A percentile compares a stretch with the other conserved stretches of the same genome.
Evolutionary conservation across 148 eudicot genomes (phyloP).

Genomic region (Arbutus unedo): DNA sequence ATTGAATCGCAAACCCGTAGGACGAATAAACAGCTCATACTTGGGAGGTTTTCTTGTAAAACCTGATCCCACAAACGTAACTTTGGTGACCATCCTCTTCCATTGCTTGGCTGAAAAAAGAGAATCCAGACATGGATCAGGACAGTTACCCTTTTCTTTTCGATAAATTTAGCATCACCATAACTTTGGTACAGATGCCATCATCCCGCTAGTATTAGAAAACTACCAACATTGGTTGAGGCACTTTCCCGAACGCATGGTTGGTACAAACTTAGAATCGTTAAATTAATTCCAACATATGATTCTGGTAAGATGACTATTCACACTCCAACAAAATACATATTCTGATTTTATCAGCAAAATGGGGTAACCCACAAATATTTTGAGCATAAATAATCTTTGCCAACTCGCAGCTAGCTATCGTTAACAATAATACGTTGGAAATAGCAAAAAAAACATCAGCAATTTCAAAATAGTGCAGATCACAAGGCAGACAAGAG

Average conservation of each 20-base stretch:
- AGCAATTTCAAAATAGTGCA: neutral
- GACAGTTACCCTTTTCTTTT: neutral
- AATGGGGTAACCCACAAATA: neutral
- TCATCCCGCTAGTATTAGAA: neutral
- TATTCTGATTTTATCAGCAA: neutral
- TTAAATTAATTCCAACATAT: neutral
- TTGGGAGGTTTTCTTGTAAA: constrained; percentile 98
- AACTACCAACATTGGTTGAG: neutral
- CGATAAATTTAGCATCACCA: neutral
- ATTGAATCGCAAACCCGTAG: constrained; percentile 79
- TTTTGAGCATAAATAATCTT: neutral
- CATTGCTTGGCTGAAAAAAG: constrained; percentile 86
- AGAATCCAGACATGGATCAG: neutral
- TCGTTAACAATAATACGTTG: neutral
- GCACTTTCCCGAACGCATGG: neutral
- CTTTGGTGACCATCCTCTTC: constrained; percentile 98
- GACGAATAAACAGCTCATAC: constrained; percentile 93
- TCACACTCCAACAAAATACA: neutral
- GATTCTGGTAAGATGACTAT: neutral
- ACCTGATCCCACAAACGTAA: constrained; percentile 85
- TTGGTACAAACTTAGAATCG: neutral
- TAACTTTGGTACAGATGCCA: too few species aligned
- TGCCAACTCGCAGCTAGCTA: neutral
- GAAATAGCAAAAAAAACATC: neutral
- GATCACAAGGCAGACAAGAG: neutral